A percentile compares a stretch with the other conserved stretches of the same genome.
These are phyloP conservation scores for Ramaria sp. DNA, from an alignment of 768 basidiomycete species.

Conservation along the genomic window DNA sequence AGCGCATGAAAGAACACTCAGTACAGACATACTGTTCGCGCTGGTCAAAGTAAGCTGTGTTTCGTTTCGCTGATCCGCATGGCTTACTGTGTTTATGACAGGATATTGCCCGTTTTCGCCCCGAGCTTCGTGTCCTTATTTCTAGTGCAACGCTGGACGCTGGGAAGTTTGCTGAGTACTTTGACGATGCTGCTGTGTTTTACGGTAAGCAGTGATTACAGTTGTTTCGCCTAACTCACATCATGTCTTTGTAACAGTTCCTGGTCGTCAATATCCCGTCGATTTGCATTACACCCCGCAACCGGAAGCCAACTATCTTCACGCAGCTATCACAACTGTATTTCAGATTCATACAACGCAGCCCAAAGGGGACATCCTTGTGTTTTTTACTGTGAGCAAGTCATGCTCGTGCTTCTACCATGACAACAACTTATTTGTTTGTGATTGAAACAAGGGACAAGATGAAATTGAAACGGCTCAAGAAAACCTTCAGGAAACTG, in stretches of 20 bases:
- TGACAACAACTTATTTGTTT: neutral
- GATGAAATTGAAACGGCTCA: constrained; percentile 98
- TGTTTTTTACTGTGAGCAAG: constrained; percentile 75
- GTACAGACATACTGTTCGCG: constrained; percentile 97
- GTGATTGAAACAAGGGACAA: constrained; percentile 58
- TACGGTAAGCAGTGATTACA: constrained; percentile 45
- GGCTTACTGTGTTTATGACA: constrained; percentile 24
- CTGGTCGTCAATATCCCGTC: constrained; percentile 93
- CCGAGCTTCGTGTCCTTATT: constrained; percentile 86
- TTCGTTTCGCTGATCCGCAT: constrained; percentile 10
- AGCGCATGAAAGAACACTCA: constrained; percentile 94
- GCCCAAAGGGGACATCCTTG: constrained; percentile 93
- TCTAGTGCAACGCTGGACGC: constrained; percentile 97
- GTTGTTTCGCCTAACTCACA: constrained; percentile 5
- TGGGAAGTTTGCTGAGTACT: constrained; percentile 96
- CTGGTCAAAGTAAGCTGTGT: constrained; percentile 78
- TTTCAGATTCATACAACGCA: constrained; percentile 99
- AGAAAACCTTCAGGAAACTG: constrained; percentile 92
- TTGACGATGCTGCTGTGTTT: constrained; percentile 93
- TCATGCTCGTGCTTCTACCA: constrained; percentile 15
- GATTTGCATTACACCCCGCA: constrained; percentile 99
- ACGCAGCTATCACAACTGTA: constrained; percentile 96
- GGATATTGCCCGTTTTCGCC: constrained; percentile 96
- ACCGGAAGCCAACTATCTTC: constrained; percentile 97
- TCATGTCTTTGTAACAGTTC: constrained; percentile 42